Base-by-base conservation (phyloP, 768 basidiomycete species). In the Rhizopogon sp. region DNA sequence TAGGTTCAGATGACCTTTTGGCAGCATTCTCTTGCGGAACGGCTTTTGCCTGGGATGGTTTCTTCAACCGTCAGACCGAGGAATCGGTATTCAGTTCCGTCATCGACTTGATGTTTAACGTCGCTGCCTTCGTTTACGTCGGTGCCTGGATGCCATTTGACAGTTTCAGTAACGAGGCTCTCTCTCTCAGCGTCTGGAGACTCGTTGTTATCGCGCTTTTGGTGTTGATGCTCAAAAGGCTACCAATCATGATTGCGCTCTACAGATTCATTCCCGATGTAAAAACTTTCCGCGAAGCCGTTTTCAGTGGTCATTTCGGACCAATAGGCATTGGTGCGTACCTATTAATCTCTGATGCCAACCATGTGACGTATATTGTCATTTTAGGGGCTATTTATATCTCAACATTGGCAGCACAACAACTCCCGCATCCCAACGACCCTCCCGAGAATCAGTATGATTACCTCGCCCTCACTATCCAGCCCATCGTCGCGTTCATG, bases 101-200 rank as follows among this genome's bases (percentile, higher is more conserved):
- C 62, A 93, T 98, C 64, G 93, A 98, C 70, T 75, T 98, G 60
- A 78, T 98, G 55, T 96, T 97, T 82, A 98, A 98, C 73, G 82
- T 93, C 58, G 92, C 93, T 29, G 90, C 90, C 3, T 98, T 98
- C 74, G 85, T 98, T 50, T 98, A 89, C 66, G 88, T 98, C 57
- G 97, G 97, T 57, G 95, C 96, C 35, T 94, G 95, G 87, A 95
- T 95, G 82, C 97, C 97, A 1, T 98, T 99, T 71, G 69, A 79
- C 64, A 77, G 79, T 47, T 98, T 96, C 75, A 72, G 76, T 56
- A 79, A 91, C 66, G 70, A 73, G 8, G 75, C 72, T 42, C 75
- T 88, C 60, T 86, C 87, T 2, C 74, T 99, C 47, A 81, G 77
- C 42, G 85, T 90, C 9, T 93, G 93, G 90, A 77, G 94, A 29